These are phyloP conservation scores for Tetragonia tetragonoides DNA, from an alignment of 148 eudicot genomes.

Conservation along the genomic window DNA sequence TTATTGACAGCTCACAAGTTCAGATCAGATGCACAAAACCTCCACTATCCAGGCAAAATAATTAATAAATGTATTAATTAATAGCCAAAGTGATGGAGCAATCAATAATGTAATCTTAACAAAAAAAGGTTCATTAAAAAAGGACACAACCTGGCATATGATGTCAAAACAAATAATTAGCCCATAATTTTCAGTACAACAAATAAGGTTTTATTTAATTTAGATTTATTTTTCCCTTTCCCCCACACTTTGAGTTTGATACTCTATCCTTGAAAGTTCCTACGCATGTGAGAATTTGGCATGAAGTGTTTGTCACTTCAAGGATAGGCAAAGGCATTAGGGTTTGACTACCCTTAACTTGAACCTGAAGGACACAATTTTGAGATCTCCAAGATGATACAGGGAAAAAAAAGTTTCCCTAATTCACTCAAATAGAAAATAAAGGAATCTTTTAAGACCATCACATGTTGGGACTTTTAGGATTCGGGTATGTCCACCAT, in stretches of 20 bases:
- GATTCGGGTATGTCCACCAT: constrained; percentile 16
- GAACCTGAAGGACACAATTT: constrained; percentile 5
- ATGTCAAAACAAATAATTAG: constrained; percentile 26
- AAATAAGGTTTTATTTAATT: not conserved
- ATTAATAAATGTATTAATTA: not conserved
- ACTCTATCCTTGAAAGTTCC: constrained; percentile 11
- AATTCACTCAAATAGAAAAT: not conserved
- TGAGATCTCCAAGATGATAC: constrained; percentile 25
- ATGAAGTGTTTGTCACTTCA: constrained; percentile 26
- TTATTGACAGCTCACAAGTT: constrained; percentile 27
- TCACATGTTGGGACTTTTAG: constrained; percentile 25
- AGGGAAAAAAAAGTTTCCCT: constrained; percentile 2
- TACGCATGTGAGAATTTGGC: constrained; percentile 26
- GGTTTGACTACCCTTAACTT: constrained; percentile 30
- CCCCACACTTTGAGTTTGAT: not conserved
- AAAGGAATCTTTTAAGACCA: not conserved
- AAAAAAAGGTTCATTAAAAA: not conserved
- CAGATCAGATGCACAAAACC: constrained; percentile 26
- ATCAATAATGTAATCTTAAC: constrained; percentile 18
- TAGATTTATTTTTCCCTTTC: not conserved
- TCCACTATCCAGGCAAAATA: constrained; percentile 33
- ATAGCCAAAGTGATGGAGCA: constrained; percentile 5
- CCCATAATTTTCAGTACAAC: constrained; percentile 18
- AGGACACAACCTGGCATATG: constrained; percentile 27
- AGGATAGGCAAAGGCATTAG: constrained; percentile 18